These are phyloP conservation scores for Penicillium goetzii DNA, from an alignment of 495 filamentous ascomycete genomes.

Conservation along the genomic window DNA sequence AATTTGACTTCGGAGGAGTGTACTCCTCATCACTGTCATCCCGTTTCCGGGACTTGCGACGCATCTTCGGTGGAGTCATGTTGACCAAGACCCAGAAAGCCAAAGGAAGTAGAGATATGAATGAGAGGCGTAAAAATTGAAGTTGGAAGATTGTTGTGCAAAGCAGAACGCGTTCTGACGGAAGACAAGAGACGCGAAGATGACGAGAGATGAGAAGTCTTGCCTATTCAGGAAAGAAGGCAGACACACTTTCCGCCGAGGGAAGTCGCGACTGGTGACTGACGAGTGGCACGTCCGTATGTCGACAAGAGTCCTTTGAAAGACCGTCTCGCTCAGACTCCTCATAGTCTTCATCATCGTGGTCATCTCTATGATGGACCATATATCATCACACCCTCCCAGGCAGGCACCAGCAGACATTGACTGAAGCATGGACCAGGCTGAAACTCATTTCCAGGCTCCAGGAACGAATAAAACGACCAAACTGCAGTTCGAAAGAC, in stretches of 20 bases:
- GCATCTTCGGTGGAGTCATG: neutral
- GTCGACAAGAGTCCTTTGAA: neutral
- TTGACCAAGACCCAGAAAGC: neutral
- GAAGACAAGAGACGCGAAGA: neutral
- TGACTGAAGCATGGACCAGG: neutral
- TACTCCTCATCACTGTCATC: conserved; percentile 2
- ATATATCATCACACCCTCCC: neutral
- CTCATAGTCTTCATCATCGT: neutral
- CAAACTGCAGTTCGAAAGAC: neutral
- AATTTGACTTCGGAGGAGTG: neutral
- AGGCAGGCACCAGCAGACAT: neutral
- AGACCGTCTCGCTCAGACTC: neutral
- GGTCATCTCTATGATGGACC: neutral
- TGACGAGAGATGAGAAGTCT: neutral
- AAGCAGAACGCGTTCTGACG: neutral
- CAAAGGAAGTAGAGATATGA: neutral
- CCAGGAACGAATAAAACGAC: neutral
- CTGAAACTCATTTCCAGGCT: neutral
- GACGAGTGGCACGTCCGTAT: neutral
- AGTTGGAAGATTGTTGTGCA: neutral
- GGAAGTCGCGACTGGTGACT: neutral
- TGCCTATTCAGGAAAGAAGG: neutral
- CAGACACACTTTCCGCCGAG: no score
- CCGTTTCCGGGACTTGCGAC: neutral
- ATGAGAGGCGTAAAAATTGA: neutral